Evolutionary conservation across 768 basidiomycete genomes (phyloP), one percentile per base, ranked within the genome.

Genomic region (Solioccasus polychromus): DNA sequence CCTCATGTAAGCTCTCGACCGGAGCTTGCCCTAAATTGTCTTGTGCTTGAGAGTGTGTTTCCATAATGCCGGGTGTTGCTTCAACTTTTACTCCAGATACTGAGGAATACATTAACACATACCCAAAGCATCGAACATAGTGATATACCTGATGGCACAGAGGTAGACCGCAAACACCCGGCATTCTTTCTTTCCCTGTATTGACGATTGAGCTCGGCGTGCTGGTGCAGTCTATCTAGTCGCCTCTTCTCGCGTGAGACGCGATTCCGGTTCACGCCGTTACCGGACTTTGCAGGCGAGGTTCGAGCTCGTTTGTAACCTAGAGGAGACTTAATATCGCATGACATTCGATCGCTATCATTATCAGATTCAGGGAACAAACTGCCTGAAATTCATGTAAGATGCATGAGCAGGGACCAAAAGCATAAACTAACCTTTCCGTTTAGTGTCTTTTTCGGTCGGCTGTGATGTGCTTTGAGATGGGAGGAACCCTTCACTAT

Each of bases 291-390:
- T 14, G 77, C 78, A 19, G 82, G 75, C 2, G 66, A 55, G 1
- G 73, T 80, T 42, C 83, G 73, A 22, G 70, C 69, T 12, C 80
- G 75, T 58, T 85, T 84, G 18, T 57, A 14, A 37, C 35, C 26
- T 18, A 23, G 52, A 28, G 57, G 42, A 59, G 52, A 43, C 60
- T 63, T n/a, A n/a, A n/a, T n/a, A 55, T 61, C 67, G 49, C 20
- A 61, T 41, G 46, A 68, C 72, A 49, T 47, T 22, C 10, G 36
- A 22, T 52, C 41, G 5, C 64, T 64, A 29, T 64, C 54, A 11
- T 42, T 18, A 11, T 68, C 66, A 32, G 71, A 70, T 25, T 70
- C 68, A 23, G 53, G 47, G 4, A 44, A 31, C 4, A 35, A 26
- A 18, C 44, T 25, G 3, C 42, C 57, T 66, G 22, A 9, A 20